Percentiles rank a stretch among this genome's conserved stretches.
phyloP scores from a whole-genome alignment of 208 protist genomes.

The Tritrichomonas foetus region DNA sequence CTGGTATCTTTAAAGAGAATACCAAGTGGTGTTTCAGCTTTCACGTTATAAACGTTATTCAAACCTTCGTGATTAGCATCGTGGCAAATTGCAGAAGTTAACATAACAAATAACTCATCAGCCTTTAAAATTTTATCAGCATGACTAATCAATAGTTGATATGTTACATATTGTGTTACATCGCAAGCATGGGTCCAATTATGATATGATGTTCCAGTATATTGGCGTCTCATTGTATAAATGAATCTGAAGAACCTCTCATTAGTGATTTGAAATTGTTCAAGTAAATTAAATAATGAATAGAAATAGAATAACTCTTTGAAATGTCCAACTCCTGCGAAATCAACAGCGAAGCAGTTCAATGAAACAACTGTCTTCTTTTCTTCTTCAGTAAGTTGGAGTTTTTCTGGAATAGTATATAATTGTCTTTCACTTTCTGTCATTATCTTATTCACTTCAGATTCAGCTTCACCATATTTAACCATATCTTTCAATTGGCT shows the following conservation, averaged over 20 bases:
- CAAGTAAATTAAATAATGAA: slow-evolving; percentile 19
- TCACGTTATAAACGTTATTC: slow-evolving; percentile 88
- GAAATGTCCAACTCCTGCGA: background rate
- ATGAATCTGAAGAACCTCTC: slow-evolving; percentile 31
- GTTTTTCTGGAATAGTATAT: background rate
- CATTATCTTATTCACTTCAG: background rate
- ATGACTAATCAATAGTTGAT: slow-evolving; percentile 48
- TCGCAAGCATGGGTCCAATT: slow-evolving; percentile 65
- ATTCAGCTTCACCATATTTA: background rate
- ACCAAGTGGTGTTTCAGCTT: slow-evolving; percentile 73
- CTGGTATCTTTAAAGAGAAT: slow-evolving; percentile 70
- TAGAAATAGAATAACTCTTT: slow-evolving; percentile 33
- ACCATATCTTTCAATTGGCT: background rate
- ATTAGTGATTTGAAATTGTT: slow-evolving; percentile 39
- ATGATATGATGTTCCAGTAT: slow-evolving; percentile 63
- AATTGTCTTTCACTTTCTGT: background rate
- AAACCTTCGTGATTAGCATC: slow-evolving; percentile 90
- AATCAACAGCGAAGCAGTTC: background rate
- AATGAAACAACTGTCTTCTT: background rate
- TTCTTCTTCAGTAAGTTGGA: background rate
- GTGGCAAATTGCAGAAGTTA: slow-evolving; percentile 80
- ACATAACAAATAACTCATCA: slow-evolving; percentile 70
- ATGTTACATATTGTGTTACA: slow-evolving; percentile 62
- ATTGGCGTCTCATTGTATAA: background rate
- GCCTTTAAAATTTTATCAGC: slow-evolving; percentile 59